Evolutionary conservation across 345 rosid genomes (phyloP).

Genomic region (Populus euphratica): DNA sequence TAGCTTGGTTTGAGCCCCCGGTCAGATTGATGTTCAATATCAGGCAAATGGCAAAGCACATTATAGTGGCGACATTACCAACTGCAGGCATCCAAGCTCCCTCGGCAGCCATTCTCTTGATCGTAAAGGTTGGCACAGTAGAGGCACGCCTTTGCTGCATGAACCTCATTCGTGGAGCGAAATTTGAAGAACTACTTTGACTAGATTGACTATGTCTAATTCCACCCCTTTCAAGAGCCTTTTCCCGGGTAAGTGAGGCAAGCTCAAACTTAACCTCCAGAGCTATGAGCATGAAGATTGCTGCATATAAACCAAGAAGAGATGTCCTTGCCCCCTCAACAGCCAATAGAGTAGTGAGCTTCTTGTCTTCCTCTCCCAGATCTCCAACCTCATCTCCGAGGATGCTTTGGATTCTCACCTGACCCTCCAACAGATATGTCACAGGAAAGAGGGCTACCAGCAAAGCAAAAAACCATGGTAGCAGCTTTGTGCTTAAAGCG

Average conservation of each 20-base stretch:
- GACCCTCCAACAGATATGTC: conserved; percentile 92
- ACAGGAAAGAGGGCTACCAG: conserved; percentile 96
- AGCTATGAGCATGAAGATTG: conserved; percentile 95
- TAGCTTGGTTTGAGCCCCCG: conserved; percentile 91
- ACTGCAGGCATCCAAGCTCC: conserved; percentile 99
- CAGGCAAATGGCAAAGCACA: conserved; percentile 96
- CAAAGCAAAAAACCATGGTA: conserved; percentile 95
- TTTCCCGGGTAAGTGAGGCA: conserved; percentile 89
- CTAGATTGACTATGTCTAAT: conserved; percentile 54
- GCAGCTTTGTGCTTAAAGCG: conserved; percentile 90
- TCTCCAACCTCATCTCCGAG: conserved; percentile 49
- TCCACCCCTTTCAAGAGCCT: conserved; percentile 66
- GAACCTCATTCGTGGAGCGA: conserved; percentile 78
- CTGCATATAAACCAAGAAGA: conserved; percentile 94
- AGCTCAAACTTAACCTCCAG: conserved; percentile 88
- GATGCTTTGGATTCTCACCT: conserved; percentile 73
- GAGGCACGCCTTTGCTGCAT: conserved; percentile 88
- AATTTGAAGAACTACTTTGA: conserved; percentile 48
- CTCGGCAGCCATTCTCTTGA: conserved; percentile 90
- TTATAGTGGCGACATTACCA: conserved; percentile 85
- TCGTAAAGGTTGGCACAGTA: conserved; percentile 63
- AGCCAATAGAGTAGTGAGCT: conserved; percentile 73
- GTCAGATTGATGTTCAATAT: conserved; percentile 76
- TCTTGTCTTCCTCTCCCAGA: conserved; percentile 73
- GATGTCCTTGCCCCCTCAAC: conserved; percentile 99